Base-by-base conservation (phyloP, 2,329 filamentous ascomycete species). In the Graphilbum fragrans region DNA sequence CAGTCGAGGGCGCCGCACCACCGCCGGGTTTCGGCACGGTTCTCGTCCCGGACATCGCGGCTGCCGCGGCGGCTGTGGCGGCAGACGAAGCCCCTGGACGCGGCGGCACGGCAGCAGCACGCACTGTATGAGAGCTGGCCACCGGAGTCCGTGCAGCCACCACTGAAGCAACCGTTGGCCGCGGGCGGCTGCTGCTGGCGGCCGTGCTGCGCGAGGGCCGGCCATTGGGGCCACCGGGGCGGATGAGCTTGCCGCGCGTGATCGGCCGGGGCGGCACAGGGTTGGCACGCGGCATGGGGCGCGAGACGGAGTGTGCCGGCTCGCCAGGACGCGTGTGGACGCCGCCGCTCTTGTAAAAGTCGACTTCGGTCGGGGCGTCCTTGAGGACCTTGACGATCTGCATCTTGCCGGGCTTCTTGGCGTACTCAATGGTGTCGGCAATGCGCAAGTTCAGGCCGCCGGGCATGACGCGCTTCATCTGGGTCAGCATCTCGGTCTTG, bases 401-500 rank as follows among this genome's bases (percentile, higher is more conserved):
- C 59, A 86, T 74, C 66, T 98, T 98, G 42, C 86, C 86, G 1
- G 92, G 92, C 63, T 98, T 98, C 72, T 96, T 98, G 56, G 90
- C 88, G 61, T 94, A 98, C 58, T 94, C 86, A 51, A 98, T 88
- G 45, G 71, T 72, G 22, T 92, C 81, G n/a, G 68, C 77, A 47
- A 96, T 82, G 61, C 84, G 86, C 37, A 98, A 64, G 56, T 80
- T 86, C 56, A 94, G 74, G 10, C 84, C 80, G 9, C 83, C 86
- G 3, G 83, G 80, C 61, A 93, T 83, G 40, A 79, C 77, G 39
- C 77, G 79, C 56, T 81, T 78, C 65, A 98, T 79, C 48, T 95
- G 88, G 1, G 90, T 93, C 56, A 96, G 94, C 61, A 98, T 80
- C 56, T 98, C 92, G 0, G 92, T 98, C 68, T 98, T 98, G 61